Percentiles rank a stretch among this genome's conserved stretches.
Conservation (phyloP, 1,139 yeast genomes). For the Sugiyamaella neomexicana region DNA sequence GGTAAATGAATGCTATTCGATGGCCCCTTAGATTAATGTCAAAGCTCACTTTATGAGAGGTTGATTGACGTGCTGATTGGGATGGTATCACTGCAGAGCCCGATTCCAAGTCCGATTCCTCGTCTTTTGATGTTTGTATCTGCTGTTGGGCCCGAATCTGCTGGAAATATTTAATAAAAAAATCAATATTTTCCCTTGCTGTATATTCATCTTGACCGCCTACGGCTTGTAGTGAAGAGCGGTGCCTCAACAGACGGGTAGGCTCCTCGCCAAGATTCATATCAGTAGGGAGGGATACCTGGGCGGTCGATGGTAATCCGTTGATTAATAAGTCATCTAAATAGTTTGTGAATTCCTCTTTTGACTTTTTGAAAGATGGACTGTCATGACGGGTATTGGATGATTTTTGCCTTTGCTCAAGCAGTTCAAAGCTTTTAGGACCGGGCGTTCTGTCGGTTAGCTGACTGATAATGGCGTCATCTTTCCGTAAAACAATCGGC, state of each 20-base stretch:
- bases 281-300: background rate
- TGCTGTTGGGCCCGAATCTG: conserved; percentile 14
- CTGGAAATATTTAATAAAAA: conserved; percentile 31
- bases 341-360: conserved; percentile 13
- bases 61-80: conserved; percentile 13
- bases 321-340: conserved; percentile 11
- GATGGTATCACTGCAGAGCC: background rate
- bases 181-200: conserved; percentile 33
- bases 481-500: conserved; percentile 35
- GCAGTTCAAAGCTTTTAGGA: conserved; percentile 22
- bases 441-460: conserved; percentile 27
- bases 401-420: conserved; percentile 15
- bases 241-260: conserved; percentile 3
- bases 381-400: conserved; percentile 2
- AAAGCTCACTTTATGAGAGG: conserved; percentile 32
- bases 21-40: conserved; percentile 39
- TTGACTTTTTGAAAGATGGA: conserved; percentile 5
- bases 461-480: conserved; percentile 29
- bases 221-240: conserved; percentile 9
- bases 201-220: conserved; percentile 18
- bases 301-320: background rate
- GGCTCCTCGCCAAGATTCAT: conserved; percentile 4
- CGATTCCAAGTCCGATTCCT: background rate
- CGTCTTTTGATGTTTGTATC: background rate
- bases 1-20: conserved; percentile 37